phyloP scores from a whole-genome alignment of 2,329 filamentous ascomycete species.

The Microsporum audouinii region DNA sequence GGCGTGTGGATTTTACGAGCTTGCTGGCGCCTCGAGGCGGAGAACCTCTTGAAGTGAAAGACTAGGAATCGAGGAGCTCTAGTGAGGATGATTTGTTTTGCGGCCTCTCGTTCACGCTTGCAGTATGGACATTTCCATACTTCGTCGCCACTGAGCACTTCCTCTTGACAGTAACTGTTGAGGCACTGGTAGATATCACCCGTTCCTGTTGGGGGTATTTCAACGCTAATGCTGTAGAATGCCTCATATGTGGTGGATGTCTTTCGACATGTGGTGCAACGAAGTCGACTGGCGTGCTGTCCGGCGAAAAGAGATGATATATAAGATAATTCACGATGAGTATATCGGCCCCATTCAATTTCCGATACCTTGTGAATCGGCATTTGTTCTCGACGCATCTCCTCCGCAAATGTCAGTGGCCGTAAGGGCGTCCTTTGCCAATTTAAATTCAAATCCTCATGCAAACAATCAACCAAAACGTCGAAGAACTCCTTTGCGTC shows the following conservation, averaged over 20 bases:
- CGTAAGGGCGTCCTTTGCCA: conserved; percentile 49
- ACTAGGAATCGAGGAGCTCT: conserved; percentile 70
- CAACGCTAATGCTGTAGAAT: conserved; percentile 60
- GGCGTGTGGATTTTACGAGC: conserved; percentile 58
- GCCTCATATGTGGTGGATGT: conserved; percentile 58
- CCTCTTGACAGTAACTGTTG: conserved; percentile 55
- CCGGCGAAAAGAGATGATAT: conserved; percentile 71
- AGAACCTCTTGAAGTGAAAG: conserved; percentile 63
- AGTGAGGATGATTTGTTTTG: conserved; percentile 61
- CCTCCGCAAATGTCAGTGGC: conserved; percentile 48
- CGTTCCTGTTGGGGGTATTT: conserved; percentile 52
- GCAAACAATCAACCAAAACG: conserved; percentile 68
- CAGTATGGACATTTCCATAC: conserved; percentile 65
- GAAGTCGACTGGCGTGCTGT: conserved; percentile 51
- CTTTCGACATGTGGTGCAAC: conserved; percentile 49
- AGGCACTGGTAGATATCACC: conserved; percentile 58
- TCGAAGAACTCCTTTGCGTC: conserved; percentile 84
- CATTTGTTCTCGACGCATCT: conserved; percentile 49
- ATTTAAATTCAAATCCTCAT: conserved; percentile 70
- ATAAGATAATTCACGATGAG: conserved; percentile 59
- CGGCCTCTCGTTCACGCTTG: conserved; percentile 53
- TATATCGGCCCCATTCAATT: conserved; percentile 64
- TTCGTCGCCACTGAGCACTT: conserved; percentile 55
- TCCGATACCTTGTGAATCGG: conserved; percentile 54
- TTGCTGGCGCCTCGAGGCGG: conserved; percentile 44